Evolutionary conservation across 2,329 filamentous ascomycete species (phyloP).

Genomic region (Fusarium napiforme): DNA sequence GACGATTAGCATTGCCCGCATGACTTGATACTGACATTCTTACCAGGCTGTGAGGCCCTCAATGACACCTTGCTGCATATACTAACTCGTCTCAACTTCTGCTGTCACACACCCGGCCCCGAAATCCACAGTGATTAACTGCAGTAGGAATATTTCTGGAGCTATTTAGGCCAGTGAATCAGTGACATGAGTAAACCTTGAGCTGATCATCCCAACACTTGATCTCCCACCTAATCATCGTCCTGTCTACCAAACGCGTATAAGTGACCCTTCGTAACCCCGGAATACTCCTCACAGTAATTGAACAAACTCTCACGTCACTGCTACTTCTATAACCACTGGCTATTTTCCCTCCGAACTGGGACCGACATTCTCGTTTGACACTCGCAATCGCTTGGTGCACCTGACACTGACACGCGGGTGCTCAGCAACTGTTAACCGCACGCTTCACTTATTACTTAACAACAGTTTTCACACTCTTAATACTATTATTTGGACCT

Average conservation of each 20-base stretch:
- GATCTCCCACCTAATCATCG: not conserved
- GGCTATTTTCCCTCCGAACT: not conserved
- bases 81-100: not conserved
- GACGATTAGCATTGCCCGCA: not conserved
- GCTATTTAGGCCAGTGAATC: not conserved
- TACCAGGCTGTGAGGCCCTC: slow-evolving; percentile 1
- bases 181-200: not conserved
- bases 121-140: not conserved
- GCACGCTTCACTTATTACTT: not conserved
- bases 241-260: not conserved
- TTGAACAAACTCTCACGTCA: not conserved
- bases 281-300: not conserved
- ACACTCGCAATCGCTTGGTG: not conserved
- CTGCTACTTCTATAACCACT: not conserved
- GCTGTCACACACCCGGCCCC: not conserved
- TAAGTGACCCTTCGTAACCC: not conserved
- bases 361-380: not conserved
- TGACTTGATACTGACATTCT: not conserved
- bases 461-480: not conserved
- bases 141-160: not conserved
- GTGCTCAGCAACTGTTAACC: slow-evolving; percentile 13
- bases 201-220: slow-evolving; percentile 4
- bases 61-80: slow-evolving; percentile 7
- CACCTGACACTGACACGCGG: slow-evolving; percentile 11
- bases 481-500: not conserved